These are phyloP conservation scores for Bipolaris bicolor DNA, from an alignment of 2,329 filamentous ascomycete species.

Conservation along the genomic window DNA sequence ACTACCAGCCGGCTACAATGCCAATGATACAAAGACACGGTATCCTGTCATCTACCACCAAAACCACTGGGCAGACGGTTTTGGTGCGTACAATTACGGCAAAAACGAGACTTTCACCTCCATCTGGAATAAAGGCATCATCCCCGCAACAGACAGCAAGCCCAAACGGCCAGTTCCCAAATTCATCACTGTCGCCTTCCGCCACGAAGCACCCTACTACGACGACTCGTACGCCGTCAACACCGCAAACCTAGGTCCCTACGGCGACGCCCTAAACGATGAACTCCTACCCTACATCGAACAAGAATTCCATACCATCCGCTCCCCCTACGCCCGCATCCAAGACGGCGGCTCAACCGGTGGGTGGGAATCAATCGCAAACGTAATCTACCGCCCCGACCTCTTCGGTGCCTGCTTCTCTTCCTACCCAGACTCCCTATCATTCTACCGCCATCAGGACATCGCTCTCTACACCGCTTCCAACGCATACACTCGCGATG, in stretches of 20 bases:
- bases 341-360: conserved; percentile 49
- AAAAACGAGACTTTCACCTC: conserved; percentile 23
- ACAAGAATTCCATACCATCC: conserved; percentile 44
- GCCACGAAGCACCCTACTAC: conserved; percentile 49
- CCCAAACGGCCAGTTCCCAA: conserved; percentile 41
- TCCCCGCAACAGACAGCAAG: conserved; percentile 34
- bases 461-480: conserved; percentile 43
- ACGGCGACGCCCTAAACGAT: conserved; percentile 51
- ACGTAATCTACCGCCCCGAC: conserved; percentile 48
- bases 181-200: conserved; percentile 47
- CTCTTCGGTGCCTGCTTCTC: conserved; percentile 49
- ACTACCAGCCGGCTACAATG: conserved; percentile 44
- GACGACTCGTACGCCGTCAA: conserved; percentile 51
- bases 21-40: conserved; percentile 34
- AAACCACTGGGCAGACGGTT: conserved; percentile 39
- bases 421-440: conserved; percentile 48
- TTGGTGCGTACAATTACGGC: conserved; percentile 33
- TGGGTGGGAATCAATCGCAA: conserved; percentile 48
- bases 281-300: conserved; percentile 48
- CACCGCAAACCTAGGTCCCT: conserved; percentile 49
- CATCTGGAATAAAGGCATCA: conserved; percentile 42
- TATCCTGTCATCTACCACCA: conserved; percentile 49
- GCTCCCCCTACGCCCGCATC: conserved; percentile 46
- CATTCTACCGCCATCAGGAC: conserved; percentile 48
- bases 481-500: conserved; percentile 39